Conservation (phyloP, 176 grass and related monocot species). For the Miscanthus lutarioriparius region DNA sequence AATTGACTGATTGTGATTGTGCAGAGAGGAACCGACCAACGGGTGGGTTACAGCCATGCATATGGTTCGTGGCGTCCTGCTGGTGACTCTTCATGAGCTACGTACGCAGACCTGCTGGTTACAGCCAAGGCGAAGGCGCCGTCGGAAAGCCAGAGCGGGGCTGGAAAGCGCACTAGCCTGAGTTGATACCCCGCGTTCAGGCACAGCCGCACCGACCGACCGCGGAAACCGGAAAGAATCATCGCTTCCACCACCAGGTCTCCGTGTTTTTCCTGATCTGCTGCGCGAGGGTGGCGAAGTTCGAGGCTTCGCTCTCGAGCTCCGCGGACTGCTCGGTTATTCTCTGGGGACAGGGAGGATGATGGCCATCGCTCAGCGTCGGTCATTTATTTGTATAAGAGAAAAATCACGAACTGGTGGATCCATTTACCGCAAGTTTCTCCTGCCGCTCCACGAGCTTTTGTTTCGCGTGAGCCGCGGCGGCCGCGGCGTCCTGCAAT, state of each 20-base stretch:
- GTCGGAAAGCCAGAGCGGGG: neutral
- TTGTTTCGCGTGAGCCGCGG: slow-evolving; percentile 77
- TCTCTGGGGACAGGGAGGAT: slow-evolving; percentile 34
- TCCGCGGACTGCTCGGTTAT: slow-evolving; percentile 71
- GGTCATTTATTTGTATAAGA: neutral
- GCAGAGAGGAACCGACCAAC: too few relatives aligned
- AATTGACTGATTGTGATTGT: neutral
- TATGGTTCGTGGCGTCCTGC: neutral
- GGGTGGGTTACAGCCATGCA: neutral
- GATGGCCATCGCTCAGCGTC: neutral
- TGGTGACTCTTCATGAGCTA: neutral
- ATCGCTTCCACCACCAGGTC: slow-evolving; percentile 88
- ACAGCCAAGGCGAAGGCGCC: too few relatives aligned
- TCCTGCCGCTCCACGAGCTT: slow-evolving; percentile 85
- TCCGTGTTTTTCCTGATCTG: slow-evolving; percentile 75
- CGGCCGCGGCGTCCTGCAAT: slow-evolving; percentile 75
- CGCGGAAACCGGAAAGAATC: neutral
- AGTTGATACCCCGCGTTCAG: too few relatives aligned
- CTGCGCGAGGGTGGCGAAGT: slow-evolving; percentile 67
- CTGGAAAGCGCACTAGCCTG: too few relatives aligned
- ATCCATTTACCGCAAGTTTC: slow-evolving; percentile 69
- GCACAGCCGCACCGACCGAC: too few relatives aligned
- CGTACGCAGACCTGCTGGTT: neutral
- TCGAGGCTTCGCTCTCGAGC: slow-evolving; percentile 77
- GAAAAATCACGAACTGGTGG: neutral